Conservation (phyloP, 345 rosid genomes). For the Lepidium didymum region DNA sequence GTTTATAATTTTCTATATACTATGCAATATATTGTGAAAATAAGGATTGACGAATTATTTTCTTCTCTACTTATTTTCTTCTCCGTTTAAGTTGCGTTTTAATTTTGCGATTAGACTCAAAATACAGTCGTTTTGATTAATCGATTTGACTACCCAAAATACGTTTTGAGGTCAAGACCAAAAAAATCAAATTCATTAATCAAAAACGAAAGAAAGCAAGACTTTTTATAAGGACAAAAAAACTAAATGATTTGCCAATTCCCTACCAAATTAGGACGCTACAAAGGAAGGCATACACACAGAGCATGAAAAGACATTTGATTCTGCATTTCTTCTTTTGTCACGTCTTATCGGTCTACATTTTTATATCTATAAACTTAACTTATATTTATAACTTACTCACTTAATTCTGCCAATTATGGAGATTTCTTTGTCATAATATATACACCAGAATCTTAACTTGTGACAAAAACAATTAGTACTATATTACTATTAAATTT, state of each 20-base stretch:
- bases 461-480: background rate
- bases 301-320: slow-evolving; percentile 26
- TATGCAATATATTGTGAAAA: no score
- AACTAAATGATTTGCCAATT: slow-evolving; percentile 33
- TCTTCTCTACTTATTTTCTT: no score
- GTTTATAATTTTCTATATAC: no score
- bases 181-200: no score
- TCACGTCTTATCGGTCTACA: slow-evolving; percentile 26
- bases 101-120: no score
- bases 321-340: slow-evolving; percentile 24
- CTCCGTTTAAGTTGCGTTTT: no score
- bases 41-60: no score
- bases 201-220: no score
- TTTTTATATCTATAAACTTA: background rate
- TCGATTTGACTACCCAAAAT: no score
- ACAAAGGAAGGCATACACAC: slow-evolving; percentile 22
- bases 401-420: background rate
- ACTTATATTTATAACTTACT: background rate
- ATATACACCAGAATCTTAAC: background rate
- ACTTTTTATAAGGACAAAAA: slow-evolving; percentile 15
- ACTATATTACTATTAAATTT: background rate
- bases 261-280: slow-evolving; percentile 33
- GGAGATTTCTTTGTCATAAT: background rate
- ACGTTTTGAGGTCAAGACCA: no score
- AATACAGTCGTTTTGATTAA: no score